phyloP scores from a whole-genome alignment of 176 grass and related monocot species.

The Miscanthus lutarioriparius region DNA sequence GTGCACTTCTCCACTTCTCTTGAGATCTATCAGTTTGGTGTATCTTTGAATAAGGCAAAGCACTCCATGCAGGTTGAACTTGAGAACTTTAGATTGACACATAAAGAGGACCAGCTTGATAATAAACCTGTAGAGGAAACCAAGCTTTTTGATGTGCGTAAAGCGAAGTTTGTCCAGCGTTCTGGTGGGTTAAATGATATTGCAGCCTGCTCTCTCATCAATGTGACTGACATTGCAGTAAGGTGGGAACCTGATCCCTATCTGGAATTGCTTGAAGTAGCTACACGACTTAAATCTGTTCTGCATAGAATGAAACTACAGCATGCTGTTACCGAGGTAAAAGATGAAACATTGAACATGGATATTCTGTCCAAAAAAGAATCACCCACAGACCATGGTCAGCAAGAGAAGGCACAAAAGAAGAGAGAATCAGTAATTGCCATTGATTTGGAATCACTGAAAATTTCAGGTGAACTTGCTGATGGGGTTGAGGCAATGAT shows the following conservation, averaged over 20 bases:
- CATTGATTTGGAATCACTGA: slow-evolving; percentile 80
- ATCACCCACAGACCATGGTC: slow-evolving; percentile 38
- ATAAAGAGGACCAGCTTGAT: slow-evolving; percentile 66
- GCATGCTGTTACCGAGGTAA: slow-evolving; percentile 56
- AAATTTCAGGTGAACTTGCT: slow-evolving; percentile 82
- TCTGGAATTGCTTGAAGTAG: slow-evolving; percentile 76
- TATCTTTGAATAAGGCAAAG: slow-evolving; percentile 86
- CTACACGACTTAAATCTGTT: slow-evolving; percentile 69
- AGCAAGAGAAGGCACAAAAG: slow-evolving; percentile 62
- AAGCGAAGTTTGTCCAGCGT: slow-evolving; percentile 87
- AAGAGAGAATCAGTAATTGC: slow-evolving; percentile 90
- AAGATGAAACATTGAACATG: slow-evolving; percentile 63
- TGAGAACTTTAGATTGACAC: slow-evolving; percentile 60
- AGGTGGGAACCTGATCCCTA: slow-evolving; percentile 87
- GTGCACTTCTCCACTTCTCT: slow-evolving; percentile 77
- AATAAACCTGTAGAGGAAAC: slow-evolving; percentile 53
- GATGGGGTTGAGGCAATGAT: slow-evolving; percentile 89
- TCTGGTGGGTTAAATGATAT: slow-evolving; percentile 67
- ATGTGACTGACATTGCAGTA: slow-evolving; percentile 70
- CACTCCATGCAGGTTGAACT: slow-evolving; percentile 80
- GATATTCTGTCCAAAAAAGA: slow-evolving; percentile 48
- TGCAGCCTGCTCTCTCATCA: slow-evolving; percentile 81
- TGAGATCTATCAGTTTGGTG: slow-evolving; percentile 62
- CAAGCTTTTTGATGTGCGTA: slow-evolving; percentile 68
- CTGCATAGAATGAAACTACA: slow-evolving; percentile 63